Percentiles rank a stretch among this genome's conserved stretches.
Evolutionary conservation across 2,329 filamentous ascomycete genomes (phyloP).

Genomic region (Lasiodiplodia sp.): DNA sequence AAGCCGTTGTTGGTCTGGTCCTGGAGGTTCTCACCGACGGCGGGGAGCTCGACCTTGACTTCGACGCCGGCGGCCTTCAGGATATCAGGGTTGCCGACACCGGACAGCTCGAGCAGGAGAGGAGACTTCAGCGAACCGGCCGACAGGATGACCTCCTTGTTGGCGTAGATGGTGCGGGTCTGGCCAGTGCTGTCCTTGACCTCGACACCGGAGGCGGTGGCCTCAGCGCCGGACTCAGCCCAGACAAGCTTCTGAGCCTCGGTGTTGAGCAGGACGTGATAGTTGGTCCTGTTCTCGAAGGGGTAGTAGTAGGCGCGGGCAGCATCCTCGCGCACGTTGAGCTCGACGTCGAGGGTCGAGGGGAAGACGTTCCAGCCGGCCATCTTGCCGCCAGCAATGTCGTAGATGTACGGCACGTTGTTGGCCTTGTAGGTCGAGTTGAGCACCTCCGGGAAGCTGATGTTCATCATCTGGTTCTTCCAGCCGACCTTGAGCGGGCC

Average conservation of each 20-base stretch:
- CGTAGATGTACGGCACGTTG: conserved; percentile 49
- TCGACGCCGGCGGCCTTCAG: conserved; percentile 29
- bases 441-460: conserved; percentile 40
- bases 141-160: conserved; percentile 45
- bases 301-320: conserved; percentile 58
- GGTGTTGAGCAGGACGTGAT: conserved; percentile 53
- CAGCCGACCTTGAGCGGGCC: conserved; percentile 42
- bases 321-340: conserved; percentile 54
- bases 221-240: conserved; percentile 31
- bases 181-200: conserved; percentile 35
- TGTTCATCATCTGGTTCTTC: conserved; percentile 38
- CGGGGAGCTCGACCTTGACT: conserved; percentile 39
- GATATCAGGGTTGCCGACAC: conserved; percentile 11
- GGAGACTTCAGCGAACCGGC: conserved; percentile 46
- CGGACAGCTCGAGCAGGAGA: conserved; percentile 45
- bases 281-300: conserved; percentile 47
- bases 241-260: conserved; percentile 52
- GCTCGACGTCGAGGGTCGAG: conserved; percentile 49
- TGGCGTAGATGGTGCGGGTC: conserved; percentile 33
- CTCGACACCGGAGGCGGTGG: conserved; percentile 39
- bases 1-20: conserved; percentile 44
- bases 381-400: conserved; percentile 54
- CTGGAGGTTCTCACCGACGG: conserved; percentile 47
- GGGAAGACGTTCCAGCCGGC: conserved; percentile 54
- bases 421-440: conserved; percentile 46